Evolutionary conservation across 106 monocot species (phyloP).

Genomic region (Vanilla planifolia): DNA sequence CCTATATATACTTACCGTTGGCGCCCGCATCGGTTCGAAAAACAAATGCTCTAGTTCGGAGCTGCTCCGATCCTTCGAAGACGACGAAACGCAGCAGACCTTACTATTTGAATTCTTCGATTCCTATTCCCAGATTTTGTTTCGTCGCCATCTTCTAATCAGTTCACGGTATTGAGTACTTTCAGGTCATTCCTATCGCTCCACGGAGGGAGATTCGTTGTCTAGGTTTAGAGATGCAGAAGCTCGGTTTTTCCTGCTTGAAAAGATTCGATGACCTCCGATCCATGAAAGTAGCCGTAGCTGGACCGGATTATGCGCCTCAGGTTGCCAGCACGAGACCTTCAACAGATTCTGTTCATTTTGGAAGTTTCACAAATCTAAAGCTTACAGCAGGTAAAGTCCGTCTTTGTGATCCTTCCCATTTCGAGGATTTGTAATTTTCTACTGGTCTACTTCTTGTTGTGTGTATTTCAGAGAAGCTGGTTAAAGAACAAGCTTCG

Average conservation of each 20-base stretch:
- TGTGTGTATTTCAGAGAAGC: constrained; percentile 69
- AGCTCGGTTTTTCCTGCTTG: constrained; percentile 49
- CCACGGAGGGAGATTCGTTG: not conserved
- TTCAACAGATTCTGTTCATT: constrained; percentile 44
- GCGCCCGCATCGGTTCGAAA: too few relatives aligned
- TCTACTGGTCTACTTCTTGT: constrained; percentile 12
- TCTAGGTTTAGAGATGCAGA: constrained; percentile 47
- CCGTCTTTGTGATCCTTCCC: not conserved
- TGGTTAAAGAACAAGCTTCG: constrained; percentile 94
- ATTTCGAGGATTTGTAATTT: not conserved
- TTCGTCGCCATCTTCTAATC: too few relatives aligned
- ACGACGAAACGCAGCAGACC: too few relatives aligned
- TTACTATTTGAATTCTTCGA: too few relatives aligned
- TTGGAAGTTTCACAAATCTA: constrained; percentile 78
- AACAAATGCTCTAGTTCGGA: too few relatives aligned
- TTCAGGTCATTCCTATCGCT: too few relatives aligned
- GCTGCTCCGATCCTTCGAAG: too few relatives aligned
- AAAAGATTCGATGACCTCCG: constrained; percentile 63
- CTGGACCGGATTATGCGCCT: constrained; percentile 15
- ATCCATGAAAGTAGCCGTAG: constrained; percentile 35
- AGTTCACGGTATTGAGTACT: too few relatives aligned
- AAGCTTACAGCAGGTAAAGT: constrained; percentile 81
- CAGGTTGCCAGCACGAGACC: constrained; percentile 20
- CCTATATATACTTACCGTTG: too few relatives aligned
- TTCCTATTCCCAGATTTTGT: too few relatives aligned